A percentile compares a stretch with the other conserved stretches of the same genome.
Conservation (phyloP, 768 basidiomycete species). For the Lactarius vividus region DNA sequence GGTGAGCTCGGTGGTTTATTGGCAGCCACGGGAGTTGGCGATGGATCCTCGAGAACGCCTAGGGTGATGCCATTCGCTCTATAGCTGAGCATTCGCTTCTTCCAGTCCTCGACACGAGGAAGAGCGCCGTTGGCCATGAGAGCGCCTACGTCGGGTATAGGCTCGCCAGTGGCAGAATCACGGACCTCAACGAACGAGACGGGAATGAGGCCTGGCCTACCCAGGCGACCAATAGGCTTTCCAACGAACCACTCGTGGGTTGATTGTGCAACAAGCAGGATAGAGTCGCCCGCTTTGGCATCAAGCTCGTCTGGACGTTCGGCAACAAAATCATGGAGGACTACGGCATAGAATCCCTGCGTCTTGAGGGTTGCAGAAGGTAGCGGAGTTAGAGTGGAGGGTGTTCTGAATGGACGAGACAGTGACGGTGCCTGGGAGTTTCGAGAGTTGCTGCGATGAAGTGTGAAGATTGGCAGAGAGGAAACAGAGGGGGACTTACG, state of each 20-base stretch:
- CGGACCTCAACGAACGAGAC: slow-evolving; percentile 96
- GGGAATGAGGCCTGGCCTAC: slow-evolving; percentile 94
- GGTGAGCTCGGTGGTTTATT: slow-evolving; percentile 43
- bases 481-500: slow-evolving; percentile 45
- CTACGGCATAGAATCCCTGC: slow-evolving; percentile 88
- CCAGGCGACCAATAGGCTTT: slow-evolving; percentile 92
- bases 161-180: slow-evolving; percentile 81
- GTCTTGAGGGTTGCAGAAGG: slow-evolving; percentile 32
- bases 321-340: slow-evolving; percentile 91
- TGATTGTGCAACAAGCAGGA: slow-evolving; percentile 98
- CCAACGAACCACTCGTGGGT: slow-evolving; percentile 99
- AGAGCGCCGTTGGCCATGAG: slow-evolving; percentile 89
- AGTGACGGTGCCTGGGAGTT: slow-evolving; percentile 16
- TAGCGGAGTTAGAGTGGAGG: slow-evolving; percentile 35
- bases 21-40: slow-evolving; percentile 34
- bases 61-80: slow-evolving; percentile 95
- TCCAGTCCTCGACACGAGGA: slow-evolving; percentile 98
- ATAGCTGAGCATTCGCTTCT: slow-evolving; percentile 89
- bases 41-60: slow-evolving; percentile 79
- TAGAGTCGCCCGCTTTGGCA: slow-evolving; percentile 88
- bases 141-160: slow-evolving; percentile 69
- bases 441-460: slow-evolving; percentile 4
- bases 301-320: slow-evolving; percentile 96
- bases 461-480: slow-evolving; percentile 15
- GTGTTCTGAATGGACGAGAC: slow-evolving; percentile 28